These are phyloP conservation scores for Sugiyamaella neomexicana DNA, from an alignment of 1,139 yeast species.

Conservation along the genomic window DNA sequence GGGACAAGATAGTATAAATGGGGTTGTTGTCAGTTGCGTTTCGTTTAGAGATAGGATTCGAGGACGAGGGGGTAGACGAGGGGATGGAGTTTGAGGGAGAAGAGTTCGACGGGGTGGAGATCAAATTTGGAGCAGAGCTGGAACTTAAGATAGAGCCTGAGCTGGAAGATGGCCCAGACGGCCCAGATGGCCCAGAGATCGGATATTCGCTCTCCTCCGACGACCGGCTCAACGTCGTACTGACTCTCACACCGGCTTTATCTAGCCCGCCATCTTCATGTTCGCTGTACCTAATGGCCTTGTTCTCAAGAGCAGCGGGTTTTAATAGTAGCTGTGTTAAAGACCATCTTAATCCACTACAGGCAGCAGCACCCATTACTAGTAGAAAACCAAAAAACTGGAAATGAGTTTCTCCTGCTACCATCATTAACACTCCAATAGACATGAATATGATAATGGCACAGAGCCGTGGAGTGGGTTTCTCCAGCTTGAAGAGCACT, in stretches of 20 bases:
- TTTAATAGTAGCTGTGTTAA: slow-evolving; percentile 74
- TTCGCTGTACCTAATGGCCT: neutral
- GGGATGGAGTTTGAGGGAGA: neutral
- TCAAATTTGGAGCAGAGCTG: neutral
- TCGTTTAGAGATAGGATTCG: neutral
- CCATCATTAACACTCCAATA: slow-evolving; percentile 84
- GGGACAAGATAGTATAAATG: slow-evolving; percentile 73
- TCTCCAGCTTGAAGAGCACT: slow-evolving; percentile 72
- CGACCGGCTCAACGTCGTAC: neutral
- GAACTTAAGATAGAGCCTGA: no score
- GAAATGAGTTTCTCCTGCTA: slow-evolving; percentile 51
- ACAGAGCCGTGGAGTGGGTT: slow-evolving; percentile 62
- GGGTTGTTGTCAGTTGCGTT: slow-evolving; percentile 51
- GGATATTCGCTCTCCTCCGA: neutral
- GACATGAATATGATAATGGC: slow-evolving; percentile 77
- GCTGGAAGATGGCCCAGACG: no score
- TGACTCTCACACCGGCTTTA: neutral
- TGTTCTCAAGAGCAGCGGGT: neutral
- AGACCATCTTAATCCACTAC: slow-evolving; percentile 94
- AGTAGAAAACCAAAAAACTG: slow-evolving; percentile 60
- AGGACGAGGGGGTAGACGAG: neutral
- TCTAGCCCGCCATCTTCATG: neutral
- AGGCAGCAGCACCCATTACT: slow-evolving; percentile 73
- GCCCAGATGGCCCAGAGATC: no score
- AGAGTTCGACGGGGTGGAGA: no score